phyloP scores from a whole-genome alignment of 2,329 filamentous ascomycete species.

The Phialophora tarda region DNA sequence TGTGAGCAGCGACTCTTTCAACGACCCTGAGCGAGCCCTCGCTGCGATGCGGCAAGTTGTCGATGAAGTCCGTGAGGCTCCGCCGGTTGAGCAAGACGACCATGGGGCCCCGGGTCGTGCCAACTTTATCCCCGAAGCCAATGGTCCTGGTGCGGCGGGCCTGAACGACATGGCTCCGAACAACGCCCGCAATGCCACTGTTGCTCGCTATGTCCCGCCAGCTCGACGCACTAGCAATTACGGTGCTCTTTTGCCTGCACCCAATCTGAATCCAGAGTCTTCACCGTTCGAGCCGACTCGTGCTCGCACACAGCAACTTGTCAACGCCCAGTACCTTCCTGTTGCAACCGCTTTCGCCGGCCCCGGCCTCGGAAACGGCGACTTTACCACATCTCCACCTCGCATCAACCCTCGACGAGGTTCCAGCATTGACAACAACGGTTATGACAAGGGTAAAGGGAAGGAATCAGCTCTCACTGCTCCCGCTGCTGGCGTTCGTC shows the following conservation, averaged over 20 bases:
- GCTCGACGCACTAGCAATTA: not conserved
- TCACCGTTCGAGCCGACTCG: constrained; percentile 5
- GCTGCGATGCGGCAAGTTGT: constrained; percentile 9
- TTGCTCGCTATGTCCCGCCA: constrained; percentile 1
- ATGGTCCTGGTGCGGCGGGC: constrained; percentile 10
- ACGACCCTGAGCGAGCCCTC: constrained; percentile 12
- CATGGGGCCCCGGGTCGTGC: not conserved
- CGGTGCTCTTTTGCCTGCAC: not conserved
- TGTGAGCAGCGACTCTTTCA: constrained; percentile 8
- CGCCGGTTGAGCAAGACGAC: constrained; percentile 1
- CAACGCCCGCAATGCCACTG: not conserved
- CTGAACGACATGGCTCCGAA: not conserved
- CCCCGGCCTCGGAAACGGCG: constrained; percentile 24
- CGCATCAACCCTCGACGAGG: constrained; percentile 24
- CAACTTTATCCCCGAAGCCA: not conserved
- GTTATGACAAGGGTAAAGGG: constrained; percentile 3
- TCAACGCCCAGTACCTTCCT: not conserved
- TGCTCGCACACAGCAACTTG: not conserved
- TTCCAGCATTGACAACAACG: not conserved
- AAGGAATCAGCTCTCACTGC: constrained; percentile 9
- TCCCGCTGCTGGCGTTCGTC: constrained; percentile 4
- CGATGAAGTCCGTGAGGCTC: constrained; percentile 2
- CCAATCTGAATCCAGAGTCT: constrained; percentile 5
- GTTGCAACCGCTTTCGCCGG: constrained; percentile 12
- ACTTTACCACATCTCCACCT: constrained; percentile 21